phyloP scores from a whole-genome alignment of 1,139 yeast genomes.

The Geotrichum restrictum region DNA sequence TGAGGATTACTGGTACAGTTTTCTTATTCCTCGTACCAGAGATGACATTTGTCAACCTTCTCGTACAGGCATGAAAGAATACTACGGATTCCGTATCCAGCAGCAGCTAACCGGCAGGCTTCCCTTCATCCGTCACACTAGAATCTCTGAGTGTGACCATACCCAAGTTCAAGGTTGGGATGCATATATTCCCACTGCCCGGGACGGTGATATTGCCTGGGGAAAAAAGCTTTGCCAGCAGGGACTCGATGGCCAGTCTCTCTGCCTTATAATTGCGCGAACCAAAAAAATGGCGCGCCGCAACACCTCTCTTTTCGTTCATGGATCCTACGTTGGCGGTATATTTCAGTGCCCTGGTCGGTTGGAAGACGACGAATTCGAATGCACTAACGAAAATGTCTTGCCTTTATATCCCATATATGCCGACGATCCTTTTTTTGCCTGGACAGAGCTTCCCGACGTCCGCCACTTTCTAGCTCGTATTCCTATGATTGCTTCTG shows the following conservation, averaged over 20 bases:
- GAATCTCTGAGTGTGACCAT: slow-evolving; percentile 25
- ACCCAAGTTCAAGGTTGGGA: slow-evolving; percentile 25
- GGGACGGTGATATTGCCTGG: slow-evolving; percentile 27
- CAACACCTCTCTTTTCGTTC: slow-evolving; percentile 48
- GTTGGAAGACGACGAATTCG: slow-evolving; percentile 26
- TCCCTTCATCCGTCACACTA: slow-evolving; percentile 25
- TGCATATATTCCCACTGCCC: slow-evolving; percentile 27
- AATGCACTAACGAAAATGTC: slow-evolving; percentile 27
- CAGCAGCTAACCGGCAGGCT: slow-evolving; percentile 27
- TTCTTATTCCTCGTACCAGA: slow-evolving; percentile 3
- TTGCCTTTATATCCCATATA: slow-evolving; percentile 27
- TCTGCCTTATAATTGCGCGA: slow-evolving; percentile 57
- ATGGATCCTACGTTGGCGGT: slow-evolving; percentile 62
- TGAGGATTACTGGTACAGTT: not conserved
- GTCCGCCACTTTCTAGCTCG: slow-evolving; percentile 19
- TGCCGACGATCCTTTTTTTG: slow-evolving; percentile 25
- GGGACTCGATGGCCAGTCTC: slow-evolving; percentile 17
- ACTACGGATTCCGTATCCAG: slow-evolving; percentile 31
- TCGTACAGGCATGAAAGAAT: slow-evolving; percentile 24
- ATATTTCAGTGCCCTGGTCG: slow-evolving; percentile 50
- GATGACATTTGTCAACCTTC: slow-evolving; percentile 25
- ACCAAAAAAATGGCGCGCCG: slow-evolving; percentile 51
- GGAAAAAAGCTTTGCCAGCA: slow-evolving; percentile 28
- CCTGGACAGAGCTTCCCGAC: slow-evolving; percentile 25
- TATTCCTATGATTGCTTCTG: slow-evolving; percentile 19